phyloP scores from a whole-genome alignment of 129 eudicot species.

The Tanacetum coccineum region DNA sequence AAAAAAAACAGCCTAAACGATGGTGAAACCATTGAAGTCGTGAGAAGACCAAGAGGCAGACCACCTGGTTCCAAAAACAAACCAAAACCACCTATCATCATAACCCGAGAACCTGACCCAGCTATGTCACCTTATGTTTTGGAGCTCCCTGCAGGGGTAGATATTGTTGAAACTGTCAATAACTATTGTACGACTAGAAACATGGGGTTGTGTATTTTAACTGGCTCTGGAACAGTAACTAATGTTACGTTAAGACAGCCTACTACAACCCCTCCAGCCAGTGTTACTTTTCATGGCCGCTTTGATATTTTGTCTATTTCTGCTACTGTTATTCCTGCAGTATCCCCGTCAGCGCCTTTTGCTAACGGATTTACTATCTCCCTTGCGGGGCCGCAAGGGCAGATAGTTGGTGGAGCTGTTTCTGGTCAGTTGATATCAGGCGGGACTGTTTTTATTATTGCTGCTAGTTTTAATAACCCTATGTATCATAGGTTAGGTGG shows the following conservation, averaged over 20 bases:
- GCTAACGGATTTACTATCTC: conserved; percentile 49
- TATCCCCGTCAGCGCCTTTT: conserved; percentile 23
- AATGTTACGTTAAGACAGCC: conserved; percentile 73
- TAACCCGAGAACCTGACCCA: conserved; percentile 58
- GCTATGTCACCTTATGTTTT: conserved; percentile 62
- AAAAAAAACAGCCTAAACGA: conserved; percentile 30
- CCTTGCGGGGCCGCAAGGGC: conserved; percentile 74
- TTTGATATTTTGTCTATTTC: conserved; percentile 23
- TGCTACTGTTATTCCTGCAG: conserved; percentile 30
- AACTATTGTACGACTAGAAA: conserved; percentile 39
- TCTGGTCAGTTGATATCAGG: conserved; percentile 56
- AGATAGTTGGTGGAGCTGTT: conserved; percentile 69
- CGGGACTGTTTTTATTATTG: conserved; percentile 52
- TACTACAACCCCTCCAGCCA: conserved; percentile 42
- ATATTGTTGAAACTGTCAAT: conserved; percentile 36
- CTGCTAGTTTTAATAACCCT: conserved; percentile 62
- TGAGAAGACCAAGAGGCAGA: conserved; percentile 73
- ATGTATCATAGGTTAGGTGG: conserved; percentile 44
- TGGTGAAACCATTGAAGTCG: conserved; percentile 61
- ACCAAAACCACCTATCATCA: conserved; percentile 64
- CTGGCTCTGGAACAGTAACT: conserved; percentile 55
- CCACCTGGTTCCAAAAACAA: conserved; percentile 80
- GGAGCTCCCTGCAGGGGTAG: conserved; percentile 53
- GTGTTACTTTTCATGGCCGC: conserved; percentile 74
- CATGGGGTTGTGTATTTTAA: conserved; percentile 49